Evolutionary conservation across 768 basidiomycete genomes (phyloP), one percentile per base, ranked within the genome.

Genomic region (Tulasnella calospora): DNA sequence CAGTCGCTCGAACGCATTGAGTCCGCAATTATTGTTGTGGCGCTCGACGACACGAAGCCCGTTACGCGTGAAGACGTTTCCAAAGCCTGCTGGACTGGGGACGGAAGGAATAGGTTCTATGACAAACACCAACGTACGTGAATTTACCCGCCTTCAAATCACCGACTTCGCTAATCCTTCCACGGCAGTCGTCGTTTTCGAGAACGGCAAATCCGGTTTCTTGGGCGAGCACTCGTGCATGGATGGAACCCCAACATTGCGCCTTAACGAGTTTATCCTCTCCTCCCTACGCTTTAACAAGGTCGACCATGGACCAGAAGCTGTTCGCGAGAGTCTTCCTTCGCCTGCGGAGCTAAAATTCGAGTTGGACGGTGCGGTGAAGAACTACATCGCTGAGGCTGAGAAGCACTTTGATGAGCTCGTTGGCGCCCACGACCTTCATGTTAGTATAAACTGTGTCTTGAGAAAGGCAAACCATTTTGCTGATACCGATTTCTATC

Each of bases 141-240:
- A 57, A n/a, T 44, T 17, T 51, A 27, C 35, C 0, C 36, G 40
- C 7, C 73, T 3, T 2, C 61, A 27, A 35, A 67, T 55, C 78
- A 57, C 61, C 73, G 19, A 10, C 6, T 17, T 15, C 69, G 70
- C 74, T 69, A 38, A 79, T 10, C n/a, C 30, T 73, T 15, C 23
- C 46, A 47, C 72, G 30, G 27, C 69, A 96, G 95, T 98, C 76
- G 90, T 99, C 82, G 94, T 99, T 10, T 97, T 94, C 82, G 94
- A 95, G 79, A 95, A 96, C 81, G 98, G 95, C 70, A 94, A 94
- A 47, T 95, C 94, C 33, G 97, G 94, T 0, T 99, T 99, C 89
- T 86, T 95, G 0, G 87, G 87, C 44, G 87, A 88, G 80, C 87
- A 88, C 82, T 83, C 84, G 55, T 86, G 83, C 79, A 84, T 84